phyloP scores from a whole-genome alignment of 2,329 filamentous ascomycete genomes.

The Neonectria neomacrospora region DNA sequence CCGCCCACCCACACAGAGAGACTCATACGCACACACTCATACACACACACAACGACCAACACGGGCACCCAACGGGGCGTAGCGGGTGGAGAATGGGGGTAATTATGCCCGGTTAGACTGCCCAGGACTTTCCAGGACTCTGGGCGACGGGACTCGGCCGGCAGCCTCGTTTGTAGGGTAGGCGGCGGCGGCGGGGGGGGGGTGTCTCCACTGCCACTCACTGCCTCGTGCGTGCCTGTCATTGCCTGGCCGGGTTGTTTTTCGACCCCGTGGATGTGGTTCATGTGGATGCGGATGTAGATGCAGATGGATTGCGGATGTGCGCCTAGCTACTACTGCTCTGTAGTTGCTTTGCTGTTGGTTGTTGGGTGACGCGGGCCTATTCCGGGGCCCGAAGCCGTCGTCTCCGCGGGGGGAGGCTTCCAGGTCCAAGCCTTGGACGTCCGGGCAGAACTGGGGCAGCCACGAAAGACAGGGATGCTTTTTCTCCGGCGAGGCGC shows the following conservation, averaged over 20 bases:
- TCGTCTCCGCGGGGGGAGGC: no score
- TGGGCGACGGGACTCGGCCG: neutral
- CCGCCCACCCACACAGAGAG: neutral
- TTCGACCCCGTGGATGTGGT: no score
- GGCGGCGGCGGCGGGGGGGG: no score
- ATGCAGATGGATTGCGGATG: neutral
- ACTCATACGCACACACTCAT: neutral
- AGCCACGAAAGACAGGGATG: neutral
- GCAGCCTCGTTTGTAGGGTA: constrained; percentile 3
- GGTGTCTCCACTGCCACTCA: neutral
- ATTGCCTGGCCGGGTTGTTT: neutral
- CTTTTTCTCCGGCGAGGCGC: neutral
- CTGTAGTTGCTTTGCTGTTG: neutral
- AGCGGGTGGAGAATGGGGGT: neutral
- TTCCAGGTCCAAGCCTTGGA: neutral
- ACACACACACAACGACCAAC: neutral
- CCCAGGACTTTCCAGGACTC: neutral
- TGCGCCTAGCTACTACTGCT: neutral
- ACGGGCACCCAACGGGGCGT: constrained; percentile 1
- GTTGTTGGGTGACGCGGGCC: neutral
- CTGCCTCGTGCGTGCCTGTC: neutral
- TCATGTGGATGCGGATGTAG: neutral
- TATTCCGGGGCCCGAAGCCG: neutral
- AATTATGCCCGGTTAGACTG: neutral
- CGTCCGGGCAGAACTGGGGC: neutral